phyloP scores from a whole-genome alignment of 2,329 filamentous ascomycete species.

The Fusarium siculi region DNA sequence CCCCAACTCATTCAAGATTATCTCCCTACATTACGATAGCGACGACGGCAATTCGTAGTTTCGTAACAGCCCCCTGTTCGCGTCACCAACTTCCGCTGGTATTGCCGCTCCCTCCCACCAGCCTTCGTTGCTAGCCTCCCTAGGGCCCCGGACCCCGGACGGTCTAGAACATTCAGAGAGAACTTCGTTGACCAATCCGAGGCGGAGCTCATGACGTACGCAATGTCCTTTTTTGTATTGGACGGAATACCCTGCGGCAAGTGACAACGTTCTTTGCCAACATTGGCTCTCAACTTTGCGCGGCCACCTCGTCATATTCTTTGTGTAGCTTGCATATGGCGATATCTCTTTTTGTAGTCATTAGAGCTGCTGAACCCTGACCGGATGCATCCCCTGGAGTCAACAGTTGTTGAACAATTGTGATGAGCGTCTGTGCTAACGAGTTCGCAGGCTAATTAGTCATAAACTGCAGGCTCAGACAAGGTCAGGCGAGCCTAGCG shows the following conservation, averaged over 20 bases:
- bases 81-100: conserved; percentile 31
- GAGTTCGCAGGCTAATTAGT: not conserved
- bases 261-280: not conserved
- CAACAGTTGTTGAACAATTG: not conserved
- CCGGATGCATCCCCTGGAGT: not conserved
- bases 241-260: not conserved
- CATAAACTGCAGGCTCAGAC: not conserved
- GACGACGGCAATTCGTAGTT: conserved; percentile 12
- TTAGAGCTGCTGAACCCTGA: not conserved
- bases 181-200: conserved; percentile 35
- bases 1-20: conserved; percentile 9
- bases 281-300: not conserved
- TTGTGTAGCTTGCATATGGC: not conserved
- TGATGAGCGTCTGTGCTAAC: not conserved
- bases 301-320: conserved; percentile 3
- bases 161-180: conserved; percentile 36
- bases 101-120: conserved; percentile 30
- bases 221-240: conserved; percentile 1
- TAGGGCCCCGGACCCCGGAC: conserved; percentile 21
- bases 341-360: not conserved
- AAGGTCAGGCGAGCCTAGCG: not conserved
- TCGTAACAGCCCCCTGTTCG: conserved; percentile 13
- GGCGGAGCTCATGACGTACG: conserved; percentile 21
- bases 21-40: conserved; percentile 25
- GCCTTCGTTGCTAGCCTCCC: conserved; percentile 12